phyloP scores from a whole-genome alignment of 768 basidiomycete genomes.

The Tulasnella sp. region DNA sequence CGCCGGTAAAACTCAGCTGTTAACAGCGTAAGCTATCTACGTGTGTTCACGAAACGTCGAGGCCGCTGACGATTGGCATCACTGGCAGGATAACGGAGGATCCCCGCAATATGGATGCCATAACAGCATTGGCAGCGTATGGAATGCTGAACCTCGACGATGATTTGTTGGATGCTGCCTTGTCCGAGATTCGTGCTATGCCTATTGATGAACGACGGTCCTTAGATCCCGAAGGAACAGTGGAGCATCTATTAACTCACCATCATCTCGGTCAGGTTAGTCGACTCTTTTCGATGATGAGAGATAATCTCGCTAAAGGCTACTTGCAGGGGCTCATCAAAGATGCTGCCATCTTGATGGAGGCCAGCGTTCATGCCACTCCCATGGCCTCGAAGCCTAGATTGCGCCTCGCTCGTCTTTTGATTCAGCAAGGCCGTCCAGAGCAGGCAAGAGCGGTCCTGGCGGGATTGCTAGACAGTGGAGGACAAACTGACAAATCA shows the following conservation, averaged over 20 bases:
- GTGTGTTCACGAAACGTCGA: conserved; percentile 14
- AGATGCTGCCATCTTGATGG: not conserved
- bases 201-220: conserved; percentile 59
- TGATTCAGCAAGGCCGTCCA: conserved; percentile 8
- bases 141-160: conserved; percentile 68
- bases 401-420: not conserved
- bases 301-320: not conserved
- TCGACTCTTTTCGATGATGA: not conserved
- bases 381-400: not conserved
- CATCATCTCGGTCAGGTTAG: conserved; percentile 70
- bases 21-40: conserved; percentile 61
- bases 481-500: not conserved
- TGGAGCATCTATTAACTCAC: conserved; percentile 65
- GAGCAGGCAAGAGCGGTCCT: conserved; percentile 4
- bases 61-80: conserved; percentile 9
- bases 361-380: not conserved
- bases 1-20: conserved; percentile 66
- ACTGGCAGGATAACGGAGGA: conserved; percentile 64
- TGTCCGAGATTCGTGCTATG: conserved; percentile 72
- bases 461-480: not conserved
- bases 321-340: not conserved
- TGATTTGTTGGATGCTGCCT: conserved; percentile 74
- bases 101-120: conserved; percentile 72
- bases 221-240: conserved; percentile 66
- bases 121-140: conserved; percentile 84